Conservation (phyloP, 2,329 filamentous ascomycete species). For the Myotisia sp. region DNA sequence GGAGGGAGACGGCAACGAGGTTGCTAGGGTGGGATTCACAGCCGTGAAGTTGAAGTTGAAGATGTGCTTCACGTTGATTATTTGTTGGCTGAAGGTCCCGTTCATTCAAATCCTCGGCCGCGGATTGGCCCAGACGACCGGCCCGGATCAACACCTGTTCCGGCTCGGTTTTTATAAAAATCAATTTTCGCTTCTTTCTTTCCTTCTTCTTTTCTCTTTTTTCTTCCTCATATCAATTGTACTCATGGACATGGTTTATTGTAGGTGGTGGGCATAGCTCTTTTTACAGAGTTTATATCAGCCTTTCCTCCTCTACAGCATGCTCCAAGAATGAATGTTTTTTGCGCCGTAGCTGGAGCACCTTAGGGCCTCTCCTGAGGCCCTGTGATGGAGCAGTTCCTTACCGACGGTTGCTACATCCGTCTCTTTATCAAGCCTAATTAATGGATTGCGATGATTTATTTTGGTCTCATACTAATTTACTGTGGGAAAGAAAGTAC, state of each 20-base stretch:
- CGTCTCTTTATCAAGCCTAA: no score
- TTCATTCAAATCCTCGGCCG: conserved; percentile 23
- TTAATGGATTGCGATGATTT: no score
- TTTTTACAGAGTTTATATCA: conserved; percentile 16
- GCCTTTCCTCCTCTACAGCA: conserved; percentile 48
- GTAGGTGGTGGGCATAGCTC: conserved; percentile 41
- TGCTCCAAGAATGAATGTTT: conserved; percentile 46
- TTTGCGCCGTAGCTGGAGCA: conserved; percentile 51
- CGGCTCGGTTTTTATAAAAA: conserved; percentile 12
- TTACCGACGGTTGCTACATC: conserved; percentile 56
- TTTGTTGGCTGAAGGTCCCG: conserved; percentile 11
- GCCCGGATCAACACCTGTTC: conserved; percentile 19
- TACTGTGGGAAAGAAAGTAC: no score
- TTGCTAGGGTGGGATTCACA: background rate
- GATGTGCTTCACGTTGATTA: conserved; percentile 1
- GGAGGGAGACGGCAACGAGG: background rate
- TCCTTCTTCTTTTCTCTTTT: conserved; percentile 14
- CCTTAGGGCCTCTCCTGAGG: conserved; percentile 33
- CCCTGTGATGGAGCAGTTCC: conserved; percentile 47
- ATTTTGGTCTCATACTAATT: no score
- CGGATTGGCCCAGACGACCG: conserved; percentile 24
- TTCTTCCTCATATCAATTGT: conserved; percentile 39
- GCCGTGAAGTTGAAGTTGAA: background rate
- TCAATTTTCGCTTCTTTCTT: conserved; percentile 10
- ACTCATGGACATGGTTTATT: conserved; percentile 48